phyloP scores from a whole-genome alignment of 1,284 basidiomycete species.

The Ceratobasidium theobromae region DNA sequence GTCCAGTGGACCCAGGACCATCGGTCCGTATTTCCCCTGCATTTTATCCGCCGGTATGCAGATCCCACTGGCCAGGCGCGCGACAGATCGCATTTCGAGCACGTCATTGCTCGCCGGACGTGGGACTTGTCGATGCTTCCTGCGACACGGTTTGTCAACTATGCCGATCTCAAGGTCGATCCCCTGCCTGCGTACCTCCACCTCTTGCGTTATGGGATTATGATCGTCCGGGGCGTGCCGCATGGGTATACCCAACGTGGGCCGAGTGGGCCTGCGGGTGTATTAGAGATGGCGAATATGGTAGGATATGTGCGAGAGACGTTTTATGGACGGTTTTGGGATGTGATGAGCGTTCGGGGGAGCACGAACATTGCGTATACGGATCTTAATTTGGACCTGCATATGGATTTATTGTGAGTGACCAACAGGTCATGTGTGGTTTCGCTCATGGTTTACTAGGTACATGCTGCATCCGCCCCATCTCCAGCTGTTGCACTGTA shows the following conservation, averaged over 20 bases:
- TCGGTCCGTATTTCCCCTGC: constrained; percentile 53
- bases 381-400: constrained; percentile 82
- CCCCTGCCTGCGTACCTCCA: constrained; percentile 43
- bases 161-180: constrained; percentile 26
- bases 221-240: constrained; percentile 58
- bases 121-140: constrained; percentile 45
- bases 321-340: constrained; percentile 91
- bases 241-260: constrained; percentile 48
- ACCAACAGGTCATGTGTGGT: no score
- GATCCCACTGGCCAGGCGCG: constrained; percentile 41
- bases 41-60: constrained; percentile 47
- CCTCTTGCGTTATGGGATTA: constrained; percentile 52
- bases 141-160: neutral
- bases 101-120: constrained; percentile 36
- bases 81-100: constrained; percentile 39
- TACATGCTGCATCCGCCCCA: constrained; percentile 89
- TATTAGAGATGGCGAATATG: constrained; percentile 60
- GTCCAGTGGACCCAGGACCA: constrained; percentile 32
- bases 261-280: constrained; percentile 60
- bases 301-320: constrained; percentile 83
- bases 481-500: constrained; percentile 88
- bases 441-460: no score
- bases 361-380: constrained; percentile 96
- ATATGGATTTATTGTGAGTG: constrained; percentile 88
- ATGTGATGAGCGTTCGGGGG: constrained; percentile 76